A percentile compares a stretch with the other conserved stretches of the same genome.
Evolutionary conservation across 495 filamentous ascomycete species (phyloP).

Genomic region (Penicillium mononematosum): DNA sequence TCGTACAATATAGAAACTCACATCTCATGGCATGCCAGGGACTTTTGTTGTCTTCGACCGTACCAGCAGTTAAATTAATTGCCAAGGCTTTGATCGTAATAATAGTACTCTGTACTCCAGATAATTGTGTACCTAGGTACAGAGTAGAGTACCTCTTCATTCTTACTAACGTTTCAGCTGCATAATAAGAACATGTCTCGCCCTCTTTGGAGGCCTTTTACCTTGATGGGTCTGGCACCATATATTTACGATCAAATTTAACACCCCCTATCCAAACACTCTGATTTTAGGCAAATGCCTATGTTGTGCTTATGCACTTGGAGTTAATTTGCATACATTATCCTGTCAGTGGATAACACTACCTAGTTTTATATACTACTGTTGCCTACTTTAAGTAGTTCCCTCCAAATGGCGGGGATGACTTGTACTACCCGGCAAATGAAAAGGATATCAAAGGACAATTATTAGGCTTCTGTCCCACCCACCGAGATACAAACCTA

Average conservation of each 20-base stretch:
- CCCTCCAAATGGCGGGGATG: conserved; percentile 4
- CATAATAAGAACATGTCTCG: background rate
- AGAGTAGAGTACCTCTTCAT: background rate
- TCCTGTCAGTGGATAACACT: background rate
- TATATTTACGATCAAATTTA: conserved; percentile 18
- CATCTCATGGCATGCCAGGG: conserved; percentile 20
- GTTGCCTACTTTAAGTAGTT: background rate
- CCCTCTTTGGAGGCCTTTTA: conserved; percentile 14
- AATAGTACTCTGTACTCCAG: background rate
- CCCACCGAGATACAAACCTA: conserved; percentile 8
- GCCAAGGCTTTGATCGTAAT: background rate
- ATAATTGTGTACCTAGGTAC: too few relatives aligned
- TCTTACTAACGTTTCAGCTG: background rate
- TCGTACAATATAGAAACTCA: conserved; percentile 11
- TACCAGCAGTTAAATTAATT: background rate
- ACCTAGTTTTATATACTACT: background rate
- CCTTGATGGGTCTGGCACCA: conserved; percentile 14
- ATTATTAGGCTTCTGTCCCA: conserved; percentile 13
- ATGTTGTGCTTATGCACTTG: background rate
- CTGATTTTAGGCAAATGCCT: background rate
- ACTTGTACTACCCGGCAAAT: conserved; percentile 2
- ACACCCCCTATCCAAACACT: conserved; percentile 9
- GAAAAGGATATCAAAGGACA: conserved; percentile 4
- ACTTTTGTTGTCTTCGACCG: background rate
- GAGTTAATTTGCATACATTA: background rate